These are phyloP conservation scores for Aspergillus tubingensis DNA, from an alignment of 2,329 filamentous ascomycete genomes.

Conservation along the genomic window DNA sequence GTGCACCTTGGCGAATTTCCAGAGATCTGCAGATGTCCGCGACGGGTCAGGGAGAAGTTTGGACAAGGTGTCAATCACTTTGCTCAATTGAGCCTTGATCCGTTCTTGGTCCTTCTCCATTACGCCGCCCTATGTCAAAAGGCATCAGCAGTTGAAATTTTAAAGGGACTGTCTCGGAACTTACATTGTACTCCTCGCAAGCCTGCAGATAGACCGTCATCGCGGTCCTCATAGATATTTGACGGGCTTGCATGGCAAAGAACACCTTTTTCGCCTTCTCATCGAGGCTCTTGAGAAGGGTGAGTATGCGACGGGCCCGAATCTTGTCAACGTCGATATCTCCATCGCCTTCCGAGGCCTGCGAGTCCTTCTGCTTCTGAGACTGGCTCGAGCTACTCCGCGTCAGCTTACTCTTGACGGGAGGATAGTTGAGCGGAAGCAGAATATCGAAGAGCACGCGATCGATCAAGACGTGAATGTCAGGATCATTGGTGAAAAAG, in stretches of 20 bases:
- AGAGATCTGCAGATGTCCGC: constrained; percentile 73
- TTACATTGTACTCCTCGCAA: constrained; percentile 81
- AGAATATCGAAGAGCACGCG: constrained; percentile 83
- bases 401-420: constrained; percentile 58
- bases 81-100: constrained; percentile 68
- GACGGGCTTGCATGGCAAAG: constrained; percentile 79
- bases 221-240: constrained; percentile 71
- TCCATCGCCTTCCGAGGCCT: constrained; percentile 38
- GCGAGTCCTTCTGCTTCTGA: constrained; percentile 54
- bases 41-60: constrained; percentile 74
- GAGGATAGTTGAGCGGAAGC: constrained; percentile 85
- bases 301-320: constrained; percentile 78
- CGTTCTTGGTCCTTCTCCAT: constrained; percentile 67
- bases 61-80: constrained; percentile 71
- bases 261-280: constrained; percentile 80
- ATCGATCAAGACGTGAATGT: constrained; percentile 82
- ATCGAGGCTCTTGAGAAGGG: constrained; percentile 78
- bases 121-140: constrained; percentile 63
- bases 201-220: constrained; percentile 74
- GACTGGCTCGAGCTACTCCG: constrained; percentile 53
- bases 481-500: constrained; percentile 84
- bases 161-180: constrained; percentile 16
- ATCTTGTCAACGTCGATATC: constrained; percentile 60
- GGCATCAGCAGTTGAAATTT: not conserved
- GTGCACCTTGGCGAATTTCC: constrained; percentile 87